A percentile compares a stretch with the other conserved stretches of the same genome.
Conservation (phyloP, 306 rosid species). For the Mimosa bimucronata region DNA sequence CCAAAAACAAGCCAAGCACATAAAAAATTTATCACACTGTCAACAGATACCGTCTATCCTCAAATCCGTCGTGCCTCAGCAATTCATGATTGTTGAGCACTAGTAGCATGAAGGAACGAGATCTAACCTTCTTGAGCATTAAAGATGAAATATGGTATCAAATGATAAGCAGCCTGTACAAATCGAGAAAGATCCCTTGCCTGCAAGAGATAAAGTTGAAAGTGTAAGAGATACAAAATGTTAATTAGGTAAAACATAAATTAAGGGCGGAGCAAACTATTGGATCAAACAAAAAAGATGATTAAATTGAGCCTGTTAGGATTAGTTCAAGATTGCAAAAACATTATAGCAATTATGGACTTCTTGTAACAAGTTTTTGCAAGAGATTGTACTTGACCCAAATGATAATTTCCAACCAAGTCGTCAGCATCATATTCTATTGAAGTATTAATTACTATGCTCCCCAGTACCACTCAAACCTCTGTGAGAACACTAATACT, state of each 20-base stretch:
- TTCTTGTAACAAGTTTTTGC: not conserved
- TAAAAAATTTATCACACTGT: constrained; percentile 1
- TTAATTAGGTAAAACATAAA: constrained; percentile 7
- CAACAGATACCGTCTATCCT: not conserved
- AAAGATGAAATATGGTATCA: constrained; percentile 90
- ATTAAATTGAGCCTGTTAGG: not conserved
- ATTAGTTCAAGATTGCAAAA: not conserved
- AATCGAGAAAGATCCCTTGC: constrained; percentile 87
- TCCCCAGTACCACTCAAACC: not conserved
- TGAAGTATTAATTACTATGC: not conserved
- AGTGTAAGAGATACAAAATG: constrained; percentile 24
- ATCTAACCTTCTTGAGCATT: constrained; percentile 89
- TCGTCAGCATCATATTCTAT: not conserved
- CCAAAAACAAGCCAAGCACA: constrained; percentile 17
- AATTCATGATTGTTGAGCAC: constrained; percentile 1
- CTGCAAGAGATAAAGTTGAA: constrained; percentile 52
- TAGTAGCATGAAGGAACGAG: constrained; percentile 23
- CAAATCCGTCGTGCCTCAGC: not conserved
- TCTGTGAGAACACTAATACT: not conserved
- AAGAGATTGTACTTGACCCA: not conserved
- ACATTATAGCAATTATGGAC: not conserved
- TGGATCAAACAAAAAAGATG: not conserved
- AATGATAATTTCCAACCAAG: constrained; percentile 3
- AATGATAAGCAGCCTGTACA: constrained; percentile 82
- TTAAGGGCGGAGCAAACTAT: not conserved